Evolutionary conservation across 495 filamentous ascomycete genomes (phyloP), one percentile per base, ranked within the genome.

Genomic region (Lichenothelia convexa): DNA sequence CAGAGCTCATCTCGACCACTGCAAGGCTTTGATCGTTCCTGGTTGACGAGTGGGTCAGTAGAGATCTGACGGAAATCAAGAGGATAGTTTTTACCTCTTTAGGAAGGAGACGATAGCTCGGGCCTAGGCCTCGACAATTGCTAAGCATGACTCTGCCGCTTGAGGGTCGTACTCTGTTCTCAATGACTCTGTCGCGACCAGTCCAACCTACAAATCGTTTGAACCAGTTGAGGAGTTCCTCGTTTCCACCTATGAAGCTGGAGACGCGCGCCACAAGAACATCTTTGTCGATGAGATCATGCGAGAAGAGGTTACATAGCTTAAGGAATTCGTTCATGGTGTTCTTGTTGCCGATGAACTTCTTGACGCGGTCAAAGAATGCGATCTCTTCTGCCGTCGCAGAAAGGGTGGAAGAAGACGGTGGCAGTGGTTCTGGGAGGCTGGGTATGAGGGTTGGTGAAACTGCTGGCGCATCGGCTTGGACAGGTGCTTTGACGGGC

Each of bases 331-430:
- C 91, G 43, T 75, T 84, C 62, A 83, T 89, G 9, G 74, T 78
- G 37, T 78, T 77, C 50, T 92, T 81, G 52, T 95, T 95, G 26
- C 73, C 72, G 41, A 99, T 80, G 55, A 75, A 86, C 55, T 99
- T 99, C 68, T 92, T 94, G 32, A 89, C 84, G 11, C 84, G 73
- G 32, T 99, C 91, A 41, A 99, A 99, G 56, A 94, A 93, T 1
- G 75, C 73, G 20, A 94, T 61, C 45, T 94, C 85, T 30, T 95
- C 91, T 21, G 60, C 57, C 1, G 61, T 63, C 5, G 73, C 66
- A n/a, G n/a, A n/a, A n/a, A n/a, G n/a, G 21, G 60, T 58, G 16
- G 76, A 67, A 16, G 73, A 68, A 1, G 71, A 73, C 1, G 87
- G 83, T 8, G 75, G 71, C 15, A 95, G 61, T 0, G 91, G 83